Base-by-base conservation (phyloP, 2,329 filamentous ascomycete genomes). In the Talaromyces marneffei region DNA sequence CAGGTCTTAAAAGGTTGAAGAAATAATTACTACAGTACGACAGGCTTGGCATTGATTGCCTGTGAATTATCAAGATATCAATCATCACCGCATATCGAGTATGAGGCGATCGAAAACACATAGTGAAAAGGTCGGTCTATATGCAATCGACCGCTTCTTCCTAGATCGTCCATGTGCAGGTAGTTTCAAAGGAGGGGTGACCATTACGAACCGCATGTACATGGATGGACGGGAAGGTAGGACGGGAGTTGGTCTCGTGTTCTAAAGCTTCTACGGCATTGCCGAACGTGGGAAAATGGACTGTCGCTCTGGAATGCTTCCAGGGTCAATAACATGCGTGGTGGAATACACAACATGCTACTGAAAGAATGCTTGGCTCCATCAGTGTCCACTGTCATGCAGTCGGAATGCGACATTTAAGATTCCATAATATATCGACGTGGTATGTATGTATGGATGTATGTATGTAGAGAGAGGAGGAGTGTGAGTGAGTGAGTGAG, bases 231-330 rank as follows among this genome's bases (percentile, higher is more conserved):
- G 37, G 27, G 20, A 42, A 4, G 37, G 16, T 46, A 27, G 42
- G 23, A 31, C 27, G 33, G 33, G 18, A 18, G 33, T 39, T n/a
- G 33, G 8, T 40, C 14, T 55, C 20, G 20, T 20, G 16, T 56
- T 56, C 53, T 2, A 46, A 46, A 57, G 39, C 56, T 58, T 58
- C 56, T 23, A 58, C 33, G 40, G 29, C 44, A 5, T 48, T 58
- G 9, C 56, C 56, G 31, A 33, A 58, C 23, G 42, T 6, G 40
- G 37, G 16, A 52, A 35, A 23, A 35, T 52, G 29, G 29, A 52
- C 33, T 52, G 48, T 52, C 48, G 48, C 48, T 35, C 48, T 20
- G 27, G n/a, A 52, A 33, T 33, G 29, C n/a, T n/a, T n/a, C n/a
- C n/a, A n/a, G n/a, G n/a, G n/a, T n/a, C n/a, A n/a, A n/a, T n/a